Conservation (phyloP, 805 yeast genomes). For the Cyberlindnera galapagoensis region DNA sequence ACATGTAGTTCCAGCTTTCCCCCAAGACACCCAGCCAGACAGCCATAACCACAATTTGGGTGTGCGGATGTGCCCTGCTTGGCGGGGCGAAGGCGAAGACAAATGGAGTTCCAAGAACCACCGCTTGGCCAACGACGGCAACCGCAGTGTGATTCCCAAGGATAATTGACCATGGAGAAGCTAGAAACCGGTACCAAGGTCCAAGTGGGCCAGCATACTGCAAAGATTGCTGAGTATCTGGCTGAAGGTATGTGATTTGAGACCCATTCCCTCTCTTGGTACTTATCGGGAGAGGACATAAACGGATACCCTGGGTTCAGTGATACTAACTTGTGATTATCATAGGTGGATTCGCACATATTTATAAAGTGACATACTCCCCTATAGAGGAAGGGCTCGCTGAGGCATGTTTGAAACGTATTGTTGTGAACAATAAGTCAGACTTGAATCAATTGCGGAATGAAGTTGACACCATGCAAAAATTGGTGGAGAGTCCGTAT, state of each 20-base stretch:
- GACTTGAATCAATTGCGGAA: conserved; percentile 60
- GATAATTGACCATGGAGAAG: conserved; percentile 18
- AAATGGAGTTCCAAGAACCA: too few species aligned
- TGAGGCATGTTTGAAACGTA: conserved; percentile 68
- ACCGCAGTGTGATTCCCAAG: too few species aligned
- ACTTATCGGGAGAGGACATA: background rate
- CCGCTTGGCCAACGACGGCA: too few species aligned
- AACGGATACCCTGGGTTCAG: background rate
- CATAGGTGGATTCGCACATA: conserved; percentile 73
- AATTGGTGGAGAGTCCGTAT: conserved; percentile 45
- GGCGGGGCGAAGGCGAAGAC: too few species aligned
- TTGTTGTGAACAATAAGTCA: conserved; percentile 62
- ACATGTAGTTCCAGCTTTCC: too few species aligned
- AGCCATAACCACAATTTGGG: too few species aligned
- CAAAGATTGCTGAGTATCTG: conserved; percentile 47
- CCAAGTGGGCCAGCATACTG: conserved; percentile 56
- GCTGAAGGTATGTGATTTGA: conserved; percentile 47
- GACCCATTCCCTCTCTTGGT: background rate
- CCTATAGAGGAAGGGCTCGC: conserved; percentile 38
- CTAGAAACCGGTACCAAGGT: conserved; percentile 45
- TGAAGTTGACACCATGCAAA: conserved; percentile 77
- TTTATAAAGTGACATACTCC: conserved; percentile 54
- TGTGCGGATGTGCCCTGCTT: too few species aligned
- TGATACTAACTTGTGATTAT: conserved; percentile 6
- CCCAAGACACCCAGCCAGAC: too few species aligned